phyloP scores from a whole-genome alignment of 2,329 filamentous ascomycete genomes.

The Xylaria sp. region DNA sequence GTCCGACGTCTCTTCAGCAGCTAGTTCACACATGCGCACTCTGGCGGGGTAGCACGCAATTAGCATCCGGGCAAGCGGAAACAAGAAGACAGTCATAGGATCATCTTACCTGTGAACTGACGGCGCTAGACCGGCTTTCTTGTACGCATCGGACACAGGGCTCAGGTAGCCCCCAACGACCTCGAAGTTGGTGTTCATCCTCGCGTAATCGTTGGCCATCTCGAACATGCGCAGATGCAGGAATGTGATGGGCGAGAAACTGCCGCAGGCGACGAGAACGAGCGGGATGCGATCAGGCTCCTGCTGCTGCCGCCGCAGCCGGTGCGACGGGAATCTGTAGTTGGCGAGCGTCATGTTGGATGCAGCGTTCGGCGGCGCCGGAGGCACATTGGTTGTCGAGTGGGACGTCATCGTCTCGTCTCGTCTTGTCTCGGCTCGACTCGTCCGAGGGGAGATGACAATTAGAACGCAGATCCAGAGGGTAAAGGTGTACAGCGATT shows the following conservation, averaged over 20 bases:
- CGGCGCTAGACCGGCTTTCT: constrained; percentile 81
- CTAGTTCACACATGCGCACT: constrained; percentile 87
- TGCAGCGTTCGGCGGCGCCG: constrained; percentile 33
- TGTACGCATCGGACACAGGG: constrained; percentile 75
- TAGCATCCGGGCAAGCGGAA: constrained; percentile 17
- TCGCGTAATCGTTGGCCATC: constrained; percentile 81
- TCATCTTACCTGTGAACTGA: constrained; percentile 70
- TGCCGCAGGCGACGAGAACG: constrained; percentile 75
- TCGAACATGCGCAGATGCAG: constrained; percentile 86
- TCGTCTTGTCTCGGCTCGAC: constrained; percentile 8
- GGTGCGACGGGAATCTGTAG: constrained; percentile 71
- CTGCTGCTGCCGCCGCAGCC: constrained; percentile 66
- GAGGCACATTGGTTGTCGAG: constrained; percentile 25
- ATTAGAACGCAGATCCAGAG: neutral
- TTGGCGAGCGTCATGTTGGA: constrained; percentile 50
- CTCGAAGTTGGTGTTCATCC: constrained; percentile 81
- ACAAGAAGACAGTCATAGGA: neutral
- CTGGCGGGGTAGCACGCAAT: constrained; percentile 50
- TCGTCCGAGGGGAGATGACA: constrained; percentile 1
- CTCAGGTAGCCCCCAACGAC: constrained; percentile 80
- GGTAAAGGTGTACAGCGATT: neutral
- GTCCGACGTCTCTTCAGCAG: constrained; percentile 77
- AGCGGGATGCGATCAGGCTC: constrained; percentile 69
- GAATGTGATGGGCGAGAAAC: constrained; percentile 80
- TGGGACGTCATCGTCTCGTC: constrained; percentile 38